Evolutionary conservation across 2,329 filamentous ascomycete species (phyloP).

Genomic region (Ophiocordyceps camponoti-saundersi): DNA sequence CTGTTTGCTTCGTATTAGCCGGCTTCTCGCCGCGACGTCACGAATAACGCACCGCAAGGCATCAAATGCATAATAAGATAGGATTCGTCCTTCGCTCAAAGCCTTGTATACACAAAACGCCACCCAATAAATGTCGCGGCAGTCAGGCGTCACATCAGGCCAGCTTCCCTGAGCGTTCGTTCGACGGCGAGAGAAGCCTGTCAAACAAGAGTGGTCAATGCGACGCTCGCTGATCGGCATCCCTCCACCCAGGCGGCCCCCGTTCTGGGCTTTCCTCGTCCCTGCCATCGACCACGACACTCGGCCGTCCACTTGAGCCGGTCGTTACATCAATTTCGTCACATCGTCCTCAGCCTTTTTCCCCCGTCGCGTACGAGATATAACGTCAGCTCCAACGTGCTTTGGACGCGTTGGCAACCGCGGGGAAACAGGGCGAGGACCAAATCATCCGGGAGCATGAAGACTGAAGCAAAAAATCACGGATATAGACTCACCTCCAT

Average conservation of each 20-base stretch:
- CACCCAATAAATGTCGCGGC: background rate
- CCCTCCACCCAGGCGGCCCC: background rate
- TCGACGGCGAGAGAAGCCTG: constrained; percentile 11
- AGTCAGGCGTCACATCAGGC: constrained; percentile 9
- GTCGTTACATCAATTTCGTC: constrained; percentile 68
- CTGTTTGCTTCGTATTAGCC: background rate
- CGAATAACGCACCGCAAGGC: background rate
- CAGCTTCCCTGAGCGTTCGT: constrained; percentile 11
- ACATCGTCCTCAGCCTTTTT: constrained; percentile 73
- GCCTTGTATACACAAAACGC: constrained; percentile 1
- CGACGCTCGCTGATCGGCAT: constrained; percentile 2
- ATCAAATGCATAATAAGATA: background rate
- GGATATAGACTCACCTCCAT: constrained; percentile 70
- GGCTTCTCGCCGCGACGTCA: background rate
- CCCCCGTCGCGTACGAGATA: constrained; percentile 3
- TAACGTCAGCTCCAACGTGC: constrained; percentile 13
- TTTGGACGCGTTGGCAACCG: constrained; percentile 4
- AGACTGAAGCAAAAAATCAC: background rate
- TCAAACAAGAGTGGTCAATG: constrained; percentile 12
- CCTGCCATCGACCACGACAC: background rate
- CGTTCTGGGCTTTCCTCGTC: background rate
- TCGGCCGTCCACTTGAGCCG: background rate
- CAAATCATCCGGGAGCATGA: background rate
- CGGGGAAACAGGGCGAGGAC: constrained; percentile 3
- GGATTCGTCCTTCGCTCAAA: too few relatives aligned